Evolutionary conservation across 108 stramenopile species (phyloP).

Genomic region (Cyclotella baltica): DNA sequence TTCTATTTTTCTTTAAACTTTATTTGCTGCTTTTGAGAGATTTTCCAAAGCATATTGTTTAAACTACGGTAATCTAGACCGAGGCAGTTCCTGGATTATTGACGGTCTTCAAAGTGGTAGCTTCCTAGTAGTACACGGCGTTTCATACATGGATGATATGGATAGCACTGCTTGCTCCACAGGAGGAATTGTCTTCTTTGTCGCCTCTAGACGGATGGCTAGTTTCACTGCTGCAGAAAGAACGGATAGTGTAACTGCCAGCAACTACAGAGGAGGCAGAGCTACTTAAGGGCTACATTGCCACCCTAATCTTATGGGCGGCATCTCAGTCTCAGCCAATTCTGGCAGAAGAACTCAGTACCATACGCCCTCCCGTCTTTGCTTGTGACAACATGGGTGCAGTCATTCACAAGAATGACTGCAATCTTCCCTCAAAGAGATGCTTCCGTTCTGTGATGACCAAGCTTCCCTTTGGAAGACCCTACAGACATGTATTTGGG

Average conservation of each 20-base stretch:
- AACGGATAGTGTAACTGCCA: not conserved
- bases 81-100: slow-evolving; percentile 7
- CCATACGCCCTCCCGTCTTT: not conserved
- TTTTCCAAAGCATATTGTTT: too few species aligned
- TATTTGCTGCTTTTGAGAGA: too few species aligned
- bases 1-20: too few species aligned
- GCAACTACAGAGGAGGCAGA: slow-evolving; percentile 23
- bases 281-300: not conserved
- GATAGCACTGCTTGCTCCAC: not conserved
- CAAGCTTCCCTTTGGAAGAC: not conserved
- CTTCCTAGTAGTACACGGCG: not conserved
- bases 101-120: not conserved
- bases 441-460: not conserved
- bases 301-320: not conserved
- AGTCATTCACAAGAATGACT: not conserved
- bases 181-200: not conserved
- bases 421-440: not conserved
- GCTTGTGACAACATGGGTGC: slow-evolving; percentile 22
- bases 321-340: not conserved
- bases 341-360: not conserved
- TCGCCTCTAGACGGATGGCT: not conserved
- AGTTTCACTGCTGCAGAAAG: not conserved
- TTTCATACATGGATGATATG: not conserved
- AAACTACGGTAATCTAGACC: not conserved
- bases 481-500: not conserved